Base-by-base conservation (phyloP, 2,329 filamentous ascomycete genomes). In the Penicillium nordicum region DNA sequence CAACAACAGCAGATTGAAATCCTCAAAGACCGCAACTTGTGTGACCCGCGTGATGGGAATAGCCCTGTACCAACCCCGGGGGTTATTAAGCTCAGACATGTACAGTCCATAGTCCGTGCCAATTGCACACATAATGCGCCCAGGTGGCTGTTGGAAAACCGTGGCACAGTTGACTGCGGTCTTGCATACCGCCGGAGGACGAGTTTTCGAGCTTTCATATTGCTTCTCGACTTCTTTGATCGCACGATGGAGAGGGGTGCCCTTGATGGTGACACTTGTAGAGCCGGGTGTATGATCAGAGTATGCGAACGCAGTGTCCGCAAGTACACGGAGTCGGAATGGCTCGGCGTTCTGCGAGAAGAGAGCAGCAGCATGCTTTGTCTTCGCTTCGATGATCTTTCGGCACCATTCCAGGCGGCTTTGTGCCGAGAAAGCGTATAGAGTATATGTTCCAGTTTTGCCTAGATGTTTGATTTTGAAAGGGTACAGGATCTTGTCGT, bases 401-500 rank as follows among this genome's bases (percentile, higher is more conserved):
- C 86, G 86, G 68, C 91, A 96, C 95, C 95, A 99, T 47, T 96
- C 90, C 59, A 86, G 81, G 55, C 94, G 84, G 65, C 87, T 88
- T 59, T 88, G 83, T 2, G 87, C 84, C 1, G 86, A 88, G 6
- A 88, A 84, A 0, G 93, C 92, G 71, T 95, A 97, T 1, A 99
- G 79, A 0, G 89, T 96, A 72, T 97, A 97, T 0, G 90, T 87
- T 64, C 96, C 92, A 46, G 76, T 72, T 60, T 96, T 90, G 12
- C 95, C 94, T 21, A 99, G 83, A 76, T 99, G 94, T 77, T 97
- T 97, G 71, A 99, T 85, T 63, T 87, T 87, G 84, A 99, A 99
- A 0, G 95, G 94, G 71, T 92, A 99, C 65, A 99, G 76, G 44
- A 94, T 89, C 72, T 88, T 90, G 69, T 90, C 87, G 62, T 96